Evolutionary conservation across 2,329 filamentous ascomycete genomes (phyloP).

Genomic region (Triangularia setosa): DNA sequence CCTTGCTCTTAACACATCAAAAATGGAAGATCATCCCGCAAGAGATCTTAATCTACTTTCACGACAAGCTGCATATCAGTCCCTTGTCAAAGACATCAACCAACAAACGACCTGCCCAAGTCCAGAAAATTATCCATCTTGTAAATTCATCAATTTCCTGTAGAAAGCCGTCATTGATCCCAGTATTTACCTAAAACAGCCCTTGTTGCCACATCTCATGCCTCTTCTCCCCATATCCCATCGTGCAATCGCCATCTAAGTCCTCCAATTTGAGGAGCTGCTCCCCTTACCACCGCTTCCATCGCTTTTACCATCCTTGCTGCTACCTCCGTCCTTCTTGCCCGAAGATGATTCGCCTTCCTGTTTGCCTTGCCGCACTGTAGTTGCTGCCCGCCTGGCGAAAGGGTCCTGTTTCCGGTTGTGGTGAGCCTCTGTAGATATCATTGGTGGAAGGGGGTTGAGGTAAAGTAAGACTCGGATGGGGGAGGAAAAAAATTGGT

Average conservation of each 20-base stretch:
- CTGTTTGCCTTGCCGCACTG: constrained; percentile 33
- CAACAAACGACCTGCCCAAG: too few species aligned
- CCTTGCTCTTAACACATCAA: background rate
- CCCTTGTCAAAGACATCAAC: too few species aligned
- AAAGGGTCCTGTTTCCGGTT: constrained; percentile 33
- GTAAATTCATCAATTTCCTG: too few species aligned
- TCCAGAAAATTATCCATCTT: too few species aligned
- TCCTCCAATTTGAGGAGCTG: constrained; percentile 1
- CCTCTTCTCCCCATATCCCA: background rate
- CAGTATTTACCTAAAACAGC: background rate
- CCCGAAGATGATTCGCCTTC: constrained; percentile 9
- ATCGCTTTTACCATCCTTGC: constrained; percentile 16
- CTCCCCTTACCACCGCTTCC: constrained; percentile 2
- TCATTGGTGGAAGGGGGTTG: background rate
- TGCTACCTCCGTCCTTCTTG: constrained; percentile 17
- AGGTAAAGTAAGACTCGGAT: too few species aligned
- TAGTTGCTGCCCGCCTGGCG: constrained; percentile 33
- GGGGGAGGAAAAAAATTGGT: background rate
- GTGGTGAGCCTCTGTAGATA: background rate
- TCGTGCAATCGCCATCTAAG: background rate
- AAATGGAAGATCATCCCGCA: background rate
- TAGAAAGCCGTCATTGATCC: too few species aligned
- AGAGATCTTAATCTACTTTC: background rate
- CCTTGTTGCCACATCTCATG: background rate
- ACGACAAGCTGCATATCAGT: background rate